Base-by-base conservation (phyloP, 2,329 filamentous ascomycete genomes). In the Aspergillus sp. region DNA sequence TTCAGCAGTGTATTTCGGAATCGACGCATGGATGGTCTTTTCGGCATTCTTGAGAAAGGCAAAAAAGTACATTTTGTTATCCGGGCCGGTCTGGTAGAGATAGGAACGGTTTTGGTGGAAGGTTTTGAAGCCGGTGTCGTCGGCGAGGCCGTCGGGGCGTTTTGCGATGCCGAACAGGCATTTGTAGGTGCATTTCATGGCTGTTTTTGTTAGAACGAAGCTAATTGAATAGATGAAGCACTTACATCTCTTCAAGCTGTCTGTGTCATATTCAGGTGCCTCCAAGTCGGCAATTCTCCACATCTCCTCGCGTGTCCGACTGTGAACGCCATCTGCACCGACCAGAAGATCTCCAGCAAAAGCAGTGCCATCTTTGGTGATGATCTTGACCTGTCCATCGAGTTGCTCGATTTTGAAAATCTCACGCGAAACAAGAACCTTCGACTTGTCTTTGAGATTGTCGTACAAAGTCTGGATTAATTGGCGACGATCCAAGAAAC, bases 241-340 rank as follows among this genome's bases (percentile, higher is more conserved):
- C 38, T 30, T 36, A 51, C 47, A 35, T 19, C 42, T 7, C 10
- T 38, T 40, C 26, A 44, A 31, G 4, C 13, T 19, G 6, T 19
- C 30, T 7, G 32, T 6, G 12, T 50, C 43, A 27, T 34, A 43
- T n/a, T 43, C 49, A 4, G 50, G 46, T 8, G 30, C n/a, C 11
- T 33, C 39, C 7, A 38, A 31, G 11, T 56, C 49, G 8, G 54
- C 49, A 34, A 49, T 42, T 11, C 49, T 42, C 58, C 57, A 61
- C 57, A 72, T 66, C 30, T 64, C 57, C 7, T 46, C 41, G 5
- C 68, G 58, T 5, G 63, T 60, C 19, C 48, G 60, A 49, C 68
- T 72, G 45, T 69, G 65, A 2, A 67, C 65, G n/a, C 71, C 71
- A 44, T 74, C 71, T 9, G 69, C 67, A 6, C 69, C 71, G 13